phyloP scores from a whole-genome alignment of 768 basidiomycete genomes.

The Amanita thiersii region DNA sequence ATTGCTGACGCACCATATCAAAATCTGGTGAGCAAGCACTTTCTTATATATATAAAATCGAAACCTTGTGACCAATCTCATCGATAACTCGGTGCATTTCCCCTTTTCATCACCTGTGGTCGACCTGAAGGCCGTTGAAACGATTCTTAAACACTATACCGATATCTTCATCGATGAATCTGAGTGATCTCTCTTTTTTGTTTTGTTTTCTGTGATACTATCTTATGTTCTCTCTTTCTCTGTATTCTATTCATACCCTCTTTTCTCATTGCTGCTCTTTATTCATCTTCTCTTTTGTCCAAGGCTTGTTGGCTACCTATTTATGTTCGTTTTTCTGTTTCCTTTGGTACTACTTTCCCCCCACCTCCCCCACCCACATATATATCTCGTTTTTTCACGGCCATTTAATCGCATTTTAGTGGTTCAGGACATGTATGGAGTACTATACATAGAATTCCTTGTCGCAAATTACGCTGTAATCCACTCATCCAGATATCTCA shows the following conservation, averaged over 20 bases:
- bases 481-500: neutral
- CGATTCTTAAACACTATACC: conserved; percentile 86
- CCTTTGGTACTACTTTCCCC: no score
- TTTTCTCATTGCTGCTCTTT: no score
- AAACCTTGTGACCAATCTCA: conserved; percentile 11
- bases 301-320: neutral
- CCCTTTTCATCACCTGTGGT: conserved; percentile 8
- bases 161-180: conserved; percentile 95
- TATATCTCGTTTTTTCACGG: conserved; percentile 1
- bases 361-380: no score
- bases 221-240: neutral
- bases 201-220: no score
- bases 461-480: conserved; percentile 8
- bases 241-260: conserved; percentile 8
- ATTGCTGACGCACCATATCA: conserved; percentile 69
- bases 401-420: no score
- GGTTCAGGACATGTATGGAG: conserved; percentile 8
- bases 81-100: neutral
- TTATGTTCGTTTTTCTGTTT: neutral
- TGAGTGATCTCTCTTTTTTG: conserved; percentile 30
- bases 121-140: conserved; percentile 75
- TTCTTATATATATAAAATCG: no score
- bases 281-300: neutral
- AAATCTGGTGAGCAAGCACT: conserved; percentile 43
- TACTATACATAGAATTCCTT: neutral